A percentile compares a stretch with the other conserved stretches of the same genome.
These are phyloP conservation scores for Rhodomyrtus tomentosa DNA, from an alignment of 345 rosid genomes.

Conservation along the genomic window DNA sequence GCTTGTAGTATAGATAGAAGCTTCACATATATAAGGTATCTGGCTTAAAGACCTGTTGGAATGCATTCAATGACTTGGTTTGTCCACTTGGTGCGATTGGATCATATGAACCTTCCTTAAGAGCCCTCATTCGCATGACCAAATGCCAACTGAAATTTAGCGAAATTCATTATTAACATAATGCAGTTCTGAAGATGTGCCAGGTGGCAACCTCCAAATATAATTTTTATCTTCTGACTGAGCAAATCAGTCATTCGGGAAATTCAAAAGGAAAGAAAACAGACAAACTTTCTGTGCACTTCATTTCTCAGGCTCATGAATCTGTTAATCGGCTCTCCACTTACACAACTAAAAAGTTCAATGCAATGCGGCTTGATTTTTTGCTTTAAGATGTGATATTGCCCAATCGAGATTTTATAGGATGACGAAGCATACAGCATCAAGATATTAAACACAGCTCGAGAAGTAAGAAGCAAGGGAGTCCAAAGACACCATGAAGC, in stretches of 20 bases:
- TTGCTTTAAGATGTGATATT: neutral
- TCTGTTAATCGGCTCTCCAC: neutral
- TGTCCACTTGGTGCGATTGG: constrained; percentile 59
- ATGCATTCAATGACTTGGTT: constrained; percentile 61
- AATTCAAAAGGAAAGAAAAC: neutral
- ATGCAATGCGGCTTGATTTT: neutral
- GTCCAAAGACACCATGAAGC: neutral
- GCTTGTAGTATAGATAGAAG: neutral
- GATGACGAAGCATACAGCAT: neutral
- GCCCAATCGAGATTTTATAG: neutral
- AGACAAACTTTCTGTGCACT: neutral
- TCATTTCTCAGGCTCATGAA: neutral
- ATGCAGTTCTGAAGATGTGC: neutral
- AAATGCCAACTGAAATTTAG: constrained; percentile 50
- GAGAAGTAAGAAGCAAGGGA: neutral
- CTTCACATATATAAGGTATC: constrained; percentile 30
- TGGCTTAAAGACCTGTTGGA: constrained; percentile 40
- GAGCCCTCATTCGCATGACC: constrained; percentile 39
- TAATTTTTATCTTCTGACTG: neutral
- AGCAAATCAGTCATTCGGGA: neutral
- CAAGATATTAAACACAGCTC: neutral
- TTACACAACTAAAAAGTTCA: neutral
- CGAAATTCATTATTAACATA: neutral
- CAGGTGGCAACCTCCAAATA: neutral
- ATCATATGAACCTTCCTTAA: constrained; percentile 44